A percentile compares a stretch with the other conserved stretches of the same genome.
These are phyloP conservation scores for Kwoniella shandongensis DNA, from an alignment of 768 basidiomycete genomes.

Conservation along the genomic window DNA sequence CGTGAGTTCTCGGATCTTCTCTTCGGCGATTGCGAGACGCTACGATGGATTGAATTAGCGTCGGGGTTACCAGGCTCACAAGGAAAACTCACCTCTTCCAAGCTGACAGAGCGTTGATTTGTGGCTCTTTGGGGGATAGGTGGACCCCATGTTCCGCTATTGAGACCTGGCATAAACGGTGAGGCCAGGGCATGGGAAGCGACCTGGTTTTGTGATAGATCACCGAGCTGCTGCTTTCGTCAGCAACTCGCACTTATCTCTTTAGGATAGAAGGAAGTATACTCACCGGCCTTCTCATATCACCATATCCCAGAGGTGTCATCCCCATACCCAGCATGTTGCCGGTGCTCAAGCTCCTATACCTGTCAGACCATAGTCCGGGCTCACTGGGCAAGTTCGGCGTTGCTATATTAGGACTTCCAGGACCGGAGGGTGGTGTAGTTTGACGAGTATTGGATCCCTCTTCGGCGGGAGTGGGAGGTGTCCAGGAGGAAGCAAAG, in stretches of 20 bases:
- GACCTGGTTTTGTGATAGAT: conserved; percentile 18
- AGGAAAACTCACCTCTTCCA: conserved; percentile 28
- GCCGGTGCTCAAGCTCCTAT: conserved; percentile 10
- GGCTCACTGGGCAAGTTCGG: background rate
- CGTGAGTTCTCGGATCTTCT: conserved; percentile 28
- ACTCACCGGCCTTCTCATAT: conserved; percentile 14
- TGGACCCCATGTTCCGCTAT: conserved; percentile 34
- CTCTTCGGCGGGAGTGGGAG: conserved; percentile 2
- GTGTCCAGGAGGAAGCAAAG: conserved; percentile 11
- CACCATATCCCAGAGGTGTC: background rate
- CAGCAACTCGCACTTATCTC: background rate
- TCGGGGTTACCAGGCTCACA: background rate
- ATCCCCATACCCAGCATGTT: conserved; percentile 8
- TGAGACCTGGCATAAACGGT: conserved; percentile 30
- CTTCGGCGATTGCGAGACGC: conserved; percentile 27
- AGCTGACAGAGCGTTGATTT: conserved; percentile 9
- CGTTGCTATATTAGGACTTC: conserved; percentile 13
- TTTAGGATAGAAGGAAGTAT: background rate
- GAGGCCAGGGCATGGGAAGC: conserved; percentile 31
- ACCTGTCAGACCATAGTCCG: conserved; percentile 16
- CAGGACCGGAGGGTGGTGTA: conserved; percentile 14
- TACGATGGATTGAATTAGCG: background rate
- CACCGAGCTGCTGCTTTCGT: conserved; percentile 24
- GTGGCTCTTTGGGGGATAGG: conserved; percentile 8
- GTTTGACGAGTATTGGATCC: conserved; percentile 1